phyloP scores from a whole-genome alignment of 2,329 filamentous ascomycete species.

The Hansfordia pulvinata region DNA sequence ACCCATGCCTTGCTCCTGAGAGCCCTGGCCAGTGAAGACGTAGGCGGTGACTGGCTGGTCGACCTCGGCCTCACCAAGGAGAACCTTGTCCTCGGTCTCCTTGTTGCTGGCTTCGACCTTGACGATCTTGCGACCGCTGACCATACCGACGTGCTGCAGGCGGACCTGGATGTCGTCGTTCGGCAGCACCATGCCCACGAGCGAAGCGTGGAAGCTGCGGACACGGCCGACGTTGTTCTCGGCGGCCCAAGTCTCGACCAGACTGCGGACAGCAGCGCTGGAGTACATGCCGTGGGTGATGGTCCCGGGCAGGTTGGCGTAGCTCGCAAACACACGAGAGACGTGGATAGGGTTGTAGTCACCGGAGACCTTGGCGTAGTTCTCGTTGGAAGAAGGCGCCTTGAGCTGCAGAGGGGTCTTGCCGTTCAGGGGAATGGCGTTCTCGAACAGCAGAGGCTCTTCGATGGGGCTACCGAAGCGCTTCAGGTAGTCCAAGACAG shows the following conservation, averaged over 20 bases:
- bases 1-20: constrained; percentile 98
- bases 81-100: constrained; percentile 91
- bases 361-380: constrained; percentile 91
- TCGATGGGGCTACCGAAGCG: constrained; percentile 86
- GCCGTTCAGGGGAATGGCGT: constrained; percentile 87
- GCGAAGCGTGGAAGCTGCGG: constrained; percentile 87
- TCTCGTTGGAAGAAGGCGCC: constrained; percentile 92
- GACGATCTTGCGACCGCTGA: constrained; percentile 96
- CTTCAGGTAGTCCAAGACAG: constrained; percentile 89
- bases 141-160: constrained; percentile 94
- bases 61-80: constrained; percentile 90
- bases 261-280: constrained; percentile 84
- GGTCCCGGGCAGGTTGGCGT: constrained; percentile 88
- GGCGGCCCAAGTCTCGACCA: constrained; percentile 97
- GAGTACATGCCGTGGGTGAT: constrained; percentile 99
- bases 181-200: constrained; percentile 97
- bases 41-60: constrained; percentile 96
- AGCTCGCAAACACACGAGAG: constrained; percentile 88
- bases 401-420: constrained; percentile 80
- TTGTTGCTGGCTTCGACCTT: constrained; percentile 95
- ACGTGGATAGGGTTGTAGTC: constrained; percentile 99
- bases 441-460: constrained; percentile 94
- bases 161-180: constrained; percentile 93
- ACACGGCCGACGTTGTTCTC: constrained; percentile 98
- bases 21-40: constrained; percentile 96